Evolutionary conservation across 2,329 filamentous ascomycete species (phyloP), one percentile per base, ranked within the genome.

Genomic region (Catunica adiposa): DNA sequence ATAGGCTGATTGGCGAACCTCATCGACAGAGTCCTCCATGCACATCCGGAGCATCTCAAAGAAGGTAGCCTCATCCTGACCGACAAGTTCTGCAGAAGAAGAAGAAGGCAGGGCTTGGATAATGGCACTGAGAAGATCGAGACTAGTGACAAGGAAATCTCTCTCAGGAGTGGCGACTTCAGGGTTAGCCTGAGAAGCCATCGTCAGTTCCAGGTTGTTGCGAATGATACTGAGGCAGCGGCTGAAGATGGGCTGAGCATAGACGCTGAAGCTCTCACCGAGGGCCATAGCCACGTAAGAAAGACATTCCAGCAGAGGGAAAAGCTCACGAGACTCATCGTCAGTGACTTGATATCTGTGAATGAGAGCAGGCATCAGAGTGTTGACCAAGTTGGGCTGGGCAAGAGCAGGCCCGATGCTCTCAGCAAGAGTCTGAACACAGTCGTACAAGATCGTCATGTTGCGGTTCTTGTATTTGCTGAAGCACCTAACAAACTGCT

Each of bases 381-480:
- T 77, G 60, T 84, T 78, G 42, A 89, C 82, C n/a, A 95, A 78
- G 54, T 89, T 79, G 5, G 84, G 84, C 59, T 80, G 76, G n/a
- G 88, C 84, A 61, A 98, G 74, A 34, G 84, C 80, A 5, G 83
- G 81, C 9, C 88, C 89, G 55, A 97, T 84, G 64, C 88, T 84
- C 68, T 98, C 92, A 2, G 92, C 92, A 57, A 98, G 74, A 0
- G 92, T 98, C 71, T 98, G 92, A 34, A 98, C 87, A 67, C 92
- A 97, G 70, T 98, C 92, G 71, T 98, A 98, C 34, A 98, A 79
- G 55, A 97, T 94, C 71, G 94, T 96, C 81, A 97, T 96, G 71
- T 98, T 98, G 64, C 88, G 84, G 69, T 97, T 90, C 75, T 98
- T 97, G 79, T 97, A 98, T 69, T 86, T 89, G 54, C 75, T 78